Evolutionary conservation across 768 basidiomycete genomes (phyloP).

Genomic region (Russula sp.): DNA sequence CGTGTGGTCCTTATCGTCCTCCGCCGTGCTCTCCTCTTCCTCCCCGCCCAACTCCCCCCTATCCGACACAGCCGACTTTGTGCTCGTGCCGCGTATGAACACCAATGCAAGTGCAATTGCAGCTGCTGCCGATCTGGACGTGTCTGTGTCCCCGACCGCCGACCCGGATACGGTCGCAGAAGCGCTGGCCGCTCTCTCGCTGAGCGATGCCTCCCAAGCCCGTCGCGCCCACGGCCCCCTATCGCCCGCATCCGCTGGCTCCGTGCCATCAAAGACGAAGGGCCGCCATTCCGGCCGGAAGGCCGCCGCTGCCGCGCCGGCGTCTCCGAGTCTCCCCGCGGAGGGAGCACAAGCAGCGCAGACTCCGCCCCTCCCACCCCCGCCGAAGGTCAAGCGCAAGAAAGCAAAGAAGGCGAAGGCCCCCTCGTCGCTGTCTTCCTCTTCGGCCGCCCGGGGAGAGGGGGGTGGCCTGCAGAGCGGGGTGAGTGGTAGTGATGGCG

Average conservation of each 20-base stretch:
- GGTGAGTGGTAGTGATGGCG: not conserved
- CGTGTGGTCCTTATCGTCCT: constrained; percentile 23
- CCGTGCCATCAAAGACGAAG: not conserved
- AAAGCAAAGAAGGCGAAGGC: not conserved
- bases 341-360: constrained; percentile 5
- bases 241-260: not conserved
- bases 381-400: not conserved
- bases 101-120: constrained; percentile 48
- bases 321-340: not conserved
- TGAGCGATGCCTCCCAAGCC: not conserved
- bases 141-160: not conserved
- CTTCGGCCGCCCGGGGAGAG: not conserved
- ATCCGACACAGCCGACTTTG: constrained; percentile 28
- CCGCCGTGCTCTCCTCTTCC: constrained; percentile 8
- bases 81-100: constrained; percentile 42
- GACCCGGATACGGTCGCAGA: not conserved
- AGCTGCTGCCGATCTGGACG: constrained; percentile 31
- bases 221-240: not conserved
- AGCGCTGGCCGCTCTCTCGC: constrained; percentile 1
- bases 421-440: not conserved
- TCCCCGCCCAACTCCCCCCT: constrained; percentile 23
- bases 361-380: not conserved
- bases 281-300: not conserved
- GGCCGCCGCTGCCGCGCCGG: not conserved
- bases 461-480: not conserved